Percentiles rank a stretch among this genome's conserved stretches.
phyloP scores from a whole-genome alignment of 371 early-diverging fungal species.

The Zancudomyces culisetae region DNA sequence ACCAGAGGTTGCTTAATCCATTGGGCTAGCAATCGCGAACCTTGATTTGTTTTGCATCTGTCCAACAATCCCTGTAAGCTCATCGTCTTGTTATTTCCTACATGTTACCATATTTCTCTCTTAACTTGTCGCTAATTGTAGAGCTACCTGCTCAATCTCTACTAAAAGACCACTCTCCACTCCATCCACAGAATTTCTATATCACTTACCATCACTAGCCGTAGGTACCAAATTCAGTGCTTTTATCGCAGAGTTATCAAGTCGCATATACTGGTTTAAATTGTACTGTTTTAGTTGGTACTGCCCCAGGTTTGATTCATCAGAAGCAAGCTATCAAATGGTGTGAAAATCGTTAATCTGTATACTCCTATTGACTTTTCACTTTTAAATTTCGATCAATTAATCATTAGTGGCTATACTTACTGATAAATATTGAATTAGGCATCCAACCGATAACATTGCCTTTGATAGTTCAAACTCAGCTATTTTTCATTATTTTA shows the following conservation, averaged over 20 bases:
- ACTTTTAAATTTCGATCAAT: no score
- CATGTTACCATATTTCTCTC: no score
- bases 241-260: conserved; percentile 75
- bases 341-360: not conserved
- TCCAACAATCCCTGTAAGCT: conserved; percentile 72
- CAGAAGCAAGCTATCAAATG: conserved; percentile 34
- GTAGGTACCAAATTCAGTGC: conserved; percentile 75
- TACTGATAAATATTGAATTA: conserved; percentile 59
- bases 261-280: conserved; percentile 73
- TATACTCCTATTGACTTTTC: no score
- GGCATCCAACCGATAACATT: conserved; percentile 50
- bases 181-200: not conserved
- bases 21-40: conserved; percentile 63
- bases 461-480: conserved; percentile 67
- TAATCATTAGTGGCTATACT: conserved; percentile 5
- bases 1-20: conserved; percentile 92
- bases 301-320: conserved; percentile 53
- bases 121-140: no score
- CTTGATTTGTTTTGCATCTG: conserved; percentile 79
- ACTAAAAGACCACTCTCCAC: not conserved
- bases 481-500: no score
- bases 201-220: conserved; percentile 35
- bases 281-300: conserved; percentile 51
- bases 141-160: not conserved
- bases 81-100: conserved; percentile 55